Evolutionary conservation across 108 stramenopile species (phyloP), one percentile per base, ranked within the genome.

Genomic region (Cylindrotheca closterium): DNA sequence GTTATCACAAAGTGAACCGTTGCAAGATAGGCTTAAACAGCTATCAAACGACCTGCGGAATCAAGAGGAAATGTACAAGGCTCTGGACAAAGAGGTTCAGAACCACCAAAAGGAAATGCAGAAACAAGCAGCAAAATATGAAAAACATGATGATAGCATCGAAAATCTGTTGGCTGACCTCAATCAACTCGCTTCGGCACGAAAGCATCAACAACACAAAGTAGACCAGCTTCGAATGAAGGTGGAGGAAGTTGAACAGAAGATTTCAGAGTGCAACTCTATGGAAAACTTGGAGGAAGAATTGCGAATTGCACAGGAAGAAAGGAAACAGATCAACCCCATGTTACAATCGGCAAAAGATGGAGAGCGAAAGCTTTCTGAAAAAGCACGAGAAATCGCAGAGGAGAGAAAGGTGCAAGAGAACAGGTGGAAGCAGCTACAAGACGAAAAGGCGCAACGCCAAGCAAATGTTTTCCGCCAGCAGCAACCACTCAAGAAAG

Each of bases 391-490:
- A 30, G 47, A n/a, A 0, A 34, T 76, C 12, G 24, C 74, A 21
- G 75, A 76, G 3, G 63, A 84, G 18, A 46, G 50, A 30, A 29
- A 29, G 23, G 72, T 46, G 5, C 26, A 58, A 53, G 45, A 53
- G 42, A 73, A 72, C 45, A 60, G 83, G 49, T 50, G 47, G 2
- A 70, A 71, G 15, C 37, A 42, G 33, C 47, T 91, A 34, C 60
- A 85, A 54, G 79, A 93, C 63, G 81, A 89, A 53, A 85, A 82
- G 63, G 69, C 63, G 23, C 63, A 67, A 25, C 77, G 86, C 15
- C 64, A 67, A 23, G 49, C 82, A 8, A 50, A 51, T 1, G 63
- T 91, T 31, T 84, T 78, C 63, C 55, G 58, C 15, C 37, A 69
- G 51, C 33, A 60, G 21, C 62, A 60, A 10, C 31, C 84, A 26